phyloP scores from a whole-genome alignment of 495 filamentous ascomycete species.

The Penicillium macrosclerotiorum region DNA sequence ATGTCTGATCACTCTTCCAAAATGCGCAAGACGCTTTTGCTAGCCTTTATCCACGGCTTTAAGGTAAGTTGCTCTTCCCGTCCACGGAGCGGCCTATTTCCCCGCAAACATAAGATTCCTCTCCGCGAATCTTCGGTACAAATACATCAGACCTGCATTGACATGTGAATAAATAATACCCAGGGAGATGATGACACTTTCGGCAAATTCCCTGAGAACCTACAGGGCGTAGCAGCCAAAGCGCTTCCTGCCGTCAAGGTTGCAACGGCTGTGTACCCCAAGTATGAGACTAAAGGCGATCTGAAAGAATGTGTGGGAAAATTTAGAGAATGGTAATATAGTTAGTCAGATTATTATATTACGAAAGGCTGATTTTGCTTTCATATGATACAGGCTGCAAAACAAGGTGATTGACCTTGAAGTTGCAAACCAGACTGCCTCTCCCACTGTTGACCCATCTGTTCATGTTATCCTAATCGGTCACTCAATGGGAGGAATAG shows the following conservation, averaged over 20 bases:
- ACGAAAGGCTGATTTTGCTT: not conserved
- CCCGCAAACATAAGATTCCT: slow-evolving; percentile 7
- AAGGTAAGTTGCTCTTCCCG: slow-evolving; percentile 57
- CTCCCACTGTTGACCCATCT: slow-evolving; percentile 83
- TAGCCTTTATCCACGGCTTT: slow-evolving; percentile 97
- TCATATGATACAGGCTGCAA: slow-evolving; percentile 61
- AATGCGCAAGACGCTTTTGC: slow-evolving; percentile 85
- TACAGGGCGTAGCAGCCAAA: slow-evolving; percentile 66
- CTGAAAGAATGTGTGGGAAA: slow-evolving; percentile 72
- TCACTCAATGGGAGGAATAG: slow-evolving; percentile 96
- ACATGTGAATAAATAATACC: not conserved
- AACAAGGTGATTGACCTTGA: slow-evolving; percentile 94
- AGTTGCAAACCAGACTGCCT: slow-evolving; percentile 75
- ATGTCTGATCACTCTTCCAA: slow-evolving; percentile 2
- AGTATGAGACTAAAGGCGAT: slow-evolving; percentile 89
- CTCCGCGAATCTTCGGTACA: not conserved
- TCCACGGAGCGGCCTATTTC: not conserved
- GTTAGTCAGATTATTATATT: not conserved
- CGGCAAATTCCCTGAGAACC: slow-evolving; percentile 68
- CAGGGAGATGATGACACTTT: slow-evolving; percentile 92
- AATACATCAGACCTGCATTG: not conserved
- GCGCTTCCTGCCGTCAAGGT: slow-evolving; percentile 74
- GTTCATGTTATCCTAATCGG: slow-evolving; percentile 83
- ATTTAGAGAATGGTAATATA: slow-evolving; percentile 79
- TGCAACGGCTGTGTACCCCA: slow-evolving; percentile 73